Conservation (phyloP, 2,329 filamentous ascomycete species). For the Fusarium bactridioides region DNA sequence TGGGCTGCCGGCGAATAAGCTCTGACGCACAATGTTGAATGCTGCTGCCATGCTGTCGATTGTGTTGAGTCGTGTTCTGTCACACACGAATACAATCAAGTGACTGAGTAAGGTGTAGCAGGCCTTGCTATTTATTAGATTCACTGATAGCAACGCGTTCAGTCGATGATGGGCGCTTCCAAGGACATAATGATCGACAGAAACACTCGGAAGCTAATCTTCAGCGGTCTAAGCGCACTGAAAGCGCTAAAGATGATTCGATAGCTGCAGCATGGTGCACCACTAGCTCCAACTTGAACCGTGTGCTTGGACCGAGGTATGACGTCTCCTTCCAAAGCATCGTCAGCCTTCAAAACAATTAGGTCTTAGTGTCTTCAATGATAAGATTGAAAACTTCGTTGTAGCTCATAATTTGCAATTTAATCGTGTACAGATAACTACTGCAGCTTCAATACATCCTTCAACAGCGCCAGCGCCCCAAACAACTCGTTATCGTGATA, state of each 20-base stretch:
- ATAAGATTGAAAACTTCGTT: neutral
- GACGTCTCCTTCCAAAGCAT: neutral
- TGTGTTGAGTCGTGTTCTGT: neutral
- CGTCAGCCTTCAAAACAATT: neutral
- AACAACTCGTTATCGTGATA: conserved; percentile 2
- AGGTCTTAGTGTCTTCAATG: rapidly evolving
- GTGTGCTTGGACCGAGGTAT: neutral
- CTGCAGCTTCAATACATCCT: neutral
- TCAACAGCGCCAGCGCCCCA: neutral
- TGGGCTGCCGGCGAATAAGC: conserved; percentile 31
- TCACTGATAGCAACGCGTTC: neutral
- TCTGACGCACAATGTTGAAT: conserved; percentile 3
- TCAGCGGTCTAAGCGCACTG: neutral
- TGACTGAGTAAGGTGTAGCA: too few relatives aligned
- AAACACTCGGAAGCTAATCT: neutral
- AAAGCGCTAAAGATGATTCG: neutral
- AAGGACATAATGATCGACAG: neutral
- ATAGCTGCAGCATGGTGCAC: rapidly evolving
- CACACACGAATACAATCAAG: rapidly evolving
- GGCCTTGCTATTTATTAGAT: neutral
- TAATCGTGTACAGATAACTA: neutral
- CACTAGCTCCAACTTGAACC: neutral
- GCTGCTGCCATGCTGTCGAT: neutral
- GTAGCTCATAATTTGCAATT: rapidly evolving
- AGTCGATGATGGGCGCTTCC: neutral